Evolutionary conservation across 257 asterid genomes (phyloP).

Genomic region (Solanum peruvianum): DNA sequence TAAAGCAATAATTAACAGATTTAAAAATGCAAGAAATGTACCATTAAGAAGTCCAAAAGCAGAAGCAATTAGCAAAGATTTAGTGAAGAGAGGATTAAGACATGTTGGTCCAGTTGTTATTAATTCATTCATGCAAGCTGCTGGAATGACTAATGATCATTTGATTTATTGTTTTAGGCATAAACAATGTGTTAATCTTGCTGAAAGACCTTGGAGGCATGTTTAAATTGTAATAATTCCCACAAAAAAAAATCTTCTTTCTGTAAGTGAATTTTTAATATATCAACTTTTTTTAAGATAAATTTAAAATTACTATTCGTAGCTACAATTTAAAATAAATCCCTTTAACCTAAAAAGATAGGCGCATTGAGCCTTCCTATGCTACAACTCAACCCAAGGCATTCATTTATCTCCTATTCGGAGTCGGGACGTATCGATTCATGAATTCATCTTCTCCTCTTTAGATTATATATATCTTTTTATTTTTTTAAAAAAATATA

Average conservation of each 20-base stretch:
- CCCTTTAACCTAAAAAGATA: too few species aligned
- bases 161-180: slow-evolving; percentile 68
- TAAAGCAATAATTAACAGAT: slow-evolving; percentile 73
- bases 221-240: slow-evolving; percentile 8
- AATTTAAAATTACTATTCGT: too few species aligned
- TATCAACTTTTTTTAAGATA: neutral
- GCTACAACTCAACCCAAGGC: neutral
- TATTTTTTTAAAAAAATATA: fast-evolving
- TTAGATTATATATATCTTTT: too few species aligned
- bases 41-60: slow-evolving; percentile 84
- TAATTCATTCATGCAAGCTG: slow-evolving; percentile 85
- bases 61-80: slow-evolving; percentile 80
- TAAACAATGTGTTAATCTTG: slow-evolving; percentile 56
- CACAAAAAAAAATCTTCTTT: neutral
- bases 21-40: slow-evolving; percentile 55
- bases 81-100: slow-evolving; percentile 67
- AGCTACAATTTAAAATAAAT: neutral
- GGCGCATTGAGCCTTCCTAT: neutral
- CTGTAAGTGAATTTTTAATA: neutral
- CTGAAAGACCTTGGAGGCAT: slow-evolving; percentile 95
- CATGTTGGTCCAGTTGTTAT: slow-evolving; percentile 82
- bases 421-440: too few species aligned
- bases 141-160: slow-evolving; percentile 81
- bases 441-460: too few species aligned
- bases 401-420: too few species aligned